A percentile compares a stretch with the other conserved stretches of the same genome.
phyloP scores from a whole-genome alignment of 2,329 filamentous ascomycete species.

The Trichoderma afroharzianum region DNA sequence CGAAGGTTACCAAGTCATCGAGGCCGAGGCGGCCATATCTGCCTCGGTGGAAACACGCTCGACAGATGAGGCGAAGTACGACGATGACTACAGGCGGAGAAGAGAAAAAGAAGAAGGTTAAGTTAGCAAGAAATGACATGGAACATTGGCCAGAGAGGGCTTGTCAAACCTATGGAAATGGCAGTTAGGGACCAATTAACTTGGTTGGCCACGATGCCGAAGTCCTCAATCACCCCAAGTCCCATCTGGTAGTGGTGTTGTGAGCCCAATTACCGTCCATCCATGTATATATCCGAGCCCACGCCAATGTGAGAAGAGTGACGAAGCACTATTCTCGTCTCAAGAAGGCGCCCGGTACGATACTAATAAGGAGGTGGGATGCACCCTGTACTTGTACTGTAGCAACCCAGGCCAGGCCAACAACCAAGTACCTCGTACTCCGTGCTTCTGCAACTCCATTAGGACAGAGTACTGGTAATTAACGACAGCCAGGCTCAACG shows the following conservation, averaged over 20 bases:
- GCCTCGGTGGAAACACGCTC: constrained; percentile 21
- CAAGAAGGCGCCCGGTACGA: background rate
- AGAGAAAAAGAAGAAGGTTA: background rate
- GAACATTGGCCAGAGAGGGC: background rate
- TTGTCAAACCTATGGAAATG: constrained; percentile 22
- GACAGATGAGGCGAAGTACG: constrained; percentile 21
- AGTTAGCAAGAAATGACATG: background rate
- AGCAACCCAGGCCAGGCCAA: background rate
- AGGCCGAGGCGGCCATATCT: constrained; percentile 24
- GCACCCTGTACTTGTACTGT: constrained; percentile 10
- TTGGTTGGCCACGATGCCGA: constrained; percentile 24
- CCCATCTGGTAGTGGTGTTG: constrained; percentile 19
- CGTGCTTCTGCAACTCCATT: background rate
- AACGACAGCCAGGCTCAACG: background rate
- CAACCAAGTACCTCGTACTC: background rate
- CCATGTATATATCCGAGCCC: constrained; percentile 7
- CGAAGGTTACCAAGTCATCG: constrained; percentile 25
- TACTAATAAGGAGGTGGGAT: constrained; percentile 6
- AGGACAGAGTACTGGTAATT: background rate
- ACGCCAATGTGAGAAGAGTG: constrained; percentile 3
- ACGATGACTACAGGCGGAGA: constrained; percentile 22
- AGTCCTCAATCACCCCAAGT: constrained; percentile 23
- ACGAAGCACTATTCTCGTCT: constrained; percentile 7
- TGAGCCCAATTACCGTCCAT: constrained; percentile 12
- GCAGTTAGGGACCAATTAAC: constrained; percentile 27